Evolutionary conservation across 2,329 filamentous ascomycete species (phyloP).

Genomic region (Aureobasidium musti): DNA sequence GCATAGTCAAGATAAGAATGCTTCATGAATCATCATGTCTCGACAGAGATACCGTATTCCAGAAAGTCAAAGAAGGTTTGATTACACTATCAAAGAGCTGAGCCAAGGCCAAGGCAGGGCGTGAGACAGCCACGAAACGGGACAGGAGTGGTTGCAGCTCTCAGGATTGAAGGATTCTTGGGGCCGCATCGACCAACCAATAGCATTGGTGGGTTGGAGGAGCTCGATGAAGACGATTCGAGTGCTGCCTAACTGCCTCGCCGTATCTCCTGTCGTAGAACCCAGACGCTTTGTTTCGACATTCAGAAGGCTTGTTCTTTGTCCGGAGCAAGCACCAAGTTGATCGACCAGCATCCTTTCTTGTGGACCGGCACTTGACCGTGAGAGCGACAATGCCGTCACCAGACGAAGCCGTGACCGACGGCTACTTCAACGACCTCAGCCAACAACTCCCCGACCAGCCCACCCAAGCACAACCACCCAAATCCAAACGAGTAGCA

Average conservation of each 20-base stretch:
- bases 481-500: slow-evolving; percentile 76
- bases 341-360: neutral
- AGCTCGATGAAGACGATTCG: slow-evolving; percentile 6
- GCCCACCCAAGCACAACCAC: slow-evolving; percentile 40
- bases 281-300: neutral
- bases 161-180: slow-evolving; percentile 19
- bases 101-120: neutral
- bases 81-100: slow-evolving; percentile 15
- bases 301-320: neutral
- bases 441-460: slow-evolving; percentile 49
- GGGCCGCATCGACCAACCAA: slow-evolving; percentile 3
- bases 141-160: slow-evolving; percentile 1
- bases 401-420: slow-evolving; percentile 26
- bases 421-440: slow-evolving; percentile 58
- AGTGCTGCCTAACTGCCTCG: slow-evolving; percentile 22
- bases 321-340: neutral
- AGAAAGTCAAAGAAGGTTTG: slow-evolving; percentile 26
- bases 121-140: slow-evolving; percentile 6
- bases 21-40: neutral
- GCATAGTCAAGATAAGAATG: no score
- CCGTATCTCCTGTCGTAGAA: slow-evolving; percentile 15
- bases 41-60: neutral
- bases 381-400: slow-evolving; percentile 18
- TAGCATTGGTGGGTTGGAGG: neutral
- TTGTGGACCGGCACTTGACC: neutral